Evolutionary conservation across 257 asterid species (phyloP), one percentile per base, ranked within the genome.

Genomic region (Solanum raphanifolium): DNA sequence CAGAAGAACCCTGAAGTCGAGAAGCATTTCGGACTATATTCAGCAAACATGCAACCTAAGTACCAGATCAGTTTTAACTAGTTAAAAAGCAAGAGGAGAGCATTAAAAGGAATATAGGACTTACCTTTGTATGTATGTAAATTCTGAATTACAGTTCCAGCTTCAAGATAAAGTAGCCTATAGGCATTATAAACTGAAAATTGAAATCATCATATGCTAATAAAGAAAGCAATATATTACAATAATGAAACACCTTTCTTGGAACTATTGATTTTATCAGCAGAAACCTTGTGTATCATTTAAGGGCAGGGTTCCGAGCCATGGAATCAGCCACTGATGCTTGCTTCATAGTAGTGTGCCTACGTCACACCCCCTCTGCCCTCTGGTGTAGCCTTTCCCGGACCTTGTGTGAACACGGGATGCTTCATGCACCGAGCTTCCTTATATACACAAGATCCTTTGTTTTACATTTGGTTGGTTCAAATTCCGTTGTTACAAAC

Each of bases 11-110:
- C 91, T 8, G 88, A 88, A n/a, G 0, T 6, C 83, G 92, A 91
- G 89, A 87, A 88, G 83, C 85, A 91, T 79, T 91, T 79, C n/a
- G 90, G 93, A 41, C 62, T 88, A 46, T 89, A 84, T 71, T 62
- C 6, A 5, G 87, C 90, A 43, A 86, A 74, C 62, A 83, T 55
- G n/a, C 89, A 87, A 13, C 89, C 84, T 23, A 90, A 90, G 79
- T 90, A 89, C 83, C 89, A 48, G 15, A 87, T 90, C 72, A 87
- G 41, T n/a, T 86, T 90, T 75, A 84, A 35, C 86, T 74, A 73
- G 86, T 31, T 32, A 34, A 72, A 43, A 71, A 34, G 27, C 21
- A 87, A 23, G 84, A 76, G 9, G 31, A 38, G 31, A 11, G 38
- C 27, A 29, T 87, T 27, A 78, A 35, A 32, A 87, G 46, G 85